Conservation (phyloP, 2,329 filamentous ascomycete species). For the Claviceps arundinis region DNA sequence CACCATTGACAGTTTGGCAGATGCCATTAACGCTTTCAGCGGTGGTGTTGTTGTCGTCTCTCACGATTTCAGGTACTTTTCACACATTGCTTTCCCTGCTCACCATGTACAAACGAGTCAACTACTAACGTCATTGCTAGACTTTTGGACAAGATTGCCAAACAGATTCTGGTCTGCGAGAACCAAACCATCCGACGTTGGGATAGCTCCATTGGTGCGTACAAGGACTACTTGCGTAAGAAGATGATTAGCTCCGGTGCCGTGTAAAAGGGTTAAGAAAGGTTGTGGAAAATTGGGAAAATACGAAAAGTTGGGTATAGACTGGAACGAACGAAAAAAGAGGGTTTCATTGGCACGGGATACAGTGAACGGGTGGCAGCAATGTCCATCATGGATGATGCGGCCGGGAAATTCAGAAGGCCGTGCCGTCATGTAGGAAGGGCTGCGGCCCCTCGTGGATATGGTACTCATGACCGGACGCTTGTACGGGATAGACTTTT, state of each 20-base stretch:
- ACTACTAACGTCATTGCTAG: conserved; percentile 30
- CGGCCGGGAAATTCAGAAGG: conserved; percentile 4
- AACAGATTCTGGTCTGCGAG: conserved; percentile 98
- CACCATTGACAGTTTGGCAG: conserved; percentile 92
- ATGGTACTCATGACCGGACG: conserved; percentile 12
- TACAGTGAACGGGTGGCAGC: conserved; percentile 7
- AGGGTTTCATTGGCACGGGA: conserved; percentile 7
- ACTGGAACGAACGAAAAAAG: conserved; percentile 8
- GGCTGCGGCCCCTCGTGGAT: conserved; percentile 16
- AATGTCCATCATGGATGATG: conserved; percentile 9
- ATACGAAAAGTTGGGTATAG: conserved; percentile 8
- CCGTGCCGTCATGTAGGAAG: conserved; percentile 17
- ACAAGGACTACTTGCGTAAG: conserved; percentile 98
- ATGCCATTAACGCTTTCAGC: conserved; percentile 91
- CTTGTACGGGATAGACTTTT: conserved; percentile 21
- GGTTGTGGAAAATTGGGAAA: conserved; percentile 1
- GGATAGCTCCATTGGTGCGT: conserved; percentile 80
- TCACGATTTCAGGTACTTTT: conserved; percentile 88
- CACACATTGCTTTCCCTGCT: background rate
- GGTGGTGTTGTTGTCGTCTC: conserved; percentile 96
- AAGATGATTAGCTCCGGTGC: conserved; percentile 90
- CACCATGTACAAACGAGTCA: background rate
- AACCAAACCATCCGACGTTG: conserved; percentile 86
- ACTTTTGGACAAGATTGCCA: conserved; percentile 97
- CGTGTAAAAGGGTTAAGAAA: conserved; percentile 49